Conservation (phyloP, 148 eudicot genomes). For the Camellia japonica region DNA sequence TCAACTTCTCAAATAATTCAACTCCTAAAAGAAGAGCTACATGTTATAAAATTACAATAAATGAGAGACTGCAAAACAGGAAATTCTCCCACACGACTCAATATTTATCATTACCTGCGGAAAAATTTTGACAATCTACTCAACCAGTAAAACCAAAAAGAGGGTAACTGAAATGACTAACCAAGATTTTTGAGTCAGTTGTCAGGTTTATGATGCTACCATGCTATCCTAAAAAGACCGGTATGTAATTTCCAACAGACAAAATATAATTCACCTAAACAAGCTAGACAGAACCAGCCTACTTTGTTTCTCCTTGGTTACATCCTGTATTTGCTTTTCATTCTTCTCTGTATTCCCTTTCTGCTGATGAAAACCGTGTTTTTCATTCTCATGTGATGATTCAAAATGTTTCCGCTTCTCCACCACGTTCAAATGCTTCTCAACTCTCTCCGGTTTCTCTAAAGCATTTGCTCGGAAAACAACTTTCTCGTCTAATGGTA, state of each 20-base stretch:
- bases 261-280: constrained; percentile 9
- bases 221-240: constrained; percentile 10
- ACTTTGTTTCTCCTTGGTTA: constrained; percentile 3
- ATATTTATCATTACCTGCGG: background rate
- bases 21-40: background rate
- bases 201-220: background rate
- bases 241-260: constrained; percentile 10
- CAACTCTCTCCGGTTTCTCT: too few species aligned
- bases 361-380: background rate
- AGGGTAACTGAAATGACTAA: background rate
- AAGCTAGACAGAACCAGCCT: constrained; percentile 13
- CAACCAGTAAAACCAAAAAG: background rate
- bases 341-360: background rate
- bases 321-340: background rate
- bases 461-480: background rate
- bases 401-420: background rate
- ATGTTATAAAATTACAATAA: background rate
- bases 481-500: background rate
- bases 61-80: background rate
- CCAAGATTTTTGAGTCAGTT: background rate
- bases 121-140: background rate
- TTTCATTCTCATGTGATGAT: background rate
- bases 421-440: constrained; percentile 5
- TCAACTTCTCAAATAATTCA: background rate
- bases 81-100: background rate